These are phyloP conservation scores for Abrus precatorius DNA, from an alignment of 306 rosid species.

Conservation along the genomic window DNA sequence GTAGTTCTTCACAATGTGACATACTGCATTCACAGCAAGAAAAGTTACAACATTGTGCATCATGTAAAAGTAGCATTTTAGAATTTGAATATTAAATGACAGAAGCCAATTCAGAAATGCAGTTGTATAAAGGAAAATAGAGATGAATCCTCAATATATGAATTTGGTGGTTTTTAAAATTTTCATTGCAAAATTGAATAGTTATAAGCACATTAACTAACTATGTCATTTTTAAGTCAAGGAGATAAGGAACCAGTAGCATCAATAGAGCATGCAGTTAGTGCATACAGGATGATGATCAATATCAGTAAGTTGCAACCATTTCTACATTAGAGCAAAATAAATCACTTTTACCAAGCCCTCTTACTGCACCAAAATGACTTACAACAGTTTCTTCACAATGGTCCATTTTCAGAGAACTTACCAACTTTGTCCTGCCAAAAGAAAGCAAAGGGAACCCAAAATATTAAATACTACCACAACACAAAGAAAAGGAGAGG, in stretches of 20 bases:
- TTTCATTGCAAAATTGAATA: background rate
- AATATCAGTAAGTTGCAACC: background rate
- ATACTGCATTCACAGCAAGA: conserved; percentile 63
- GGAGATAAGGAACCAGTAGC: background rate
- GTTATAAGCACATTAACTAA: background rate
- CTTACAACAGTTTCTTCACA: conserved; percentile 48
- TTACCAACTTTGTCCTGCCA: conserved; percentile 98
- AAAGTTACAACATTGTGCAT: conserved; percentile 20
- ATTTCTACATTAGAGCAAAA: conserved; percentile 25
- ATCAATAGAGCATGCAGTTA: conserved; percentile 20
- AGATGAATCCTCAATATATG: conserved; percentile 5
- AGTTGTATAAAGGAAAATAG: conserved; percentile 3
- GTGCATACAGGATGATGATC: conserved; percentile 18
- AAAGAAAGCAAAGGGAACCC: conserved; percentile 46
- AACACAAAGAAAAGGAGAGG: background rate
- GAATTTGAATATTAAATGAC: conserved; percentile 3
- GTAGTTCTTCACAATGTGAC: conserved; percentile 93
- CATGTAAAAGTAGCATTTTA: conserved; percentile 17
- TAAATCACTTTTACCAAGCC: conserved; percentile 48
- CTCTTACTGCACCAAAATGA: conserved; percentile 56
- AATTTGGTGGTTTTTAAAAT: background rate
- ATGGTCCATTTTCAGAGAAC: conserved; percentile 58
- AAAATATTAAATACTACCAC: conserved; percentile 8
- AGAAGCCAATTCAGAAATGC: background rate
- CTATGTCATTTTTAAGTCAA: background rate